A percentile compares a stretch with the other conserved stretches of the same genome.
These are phyloP conservation scores for Boletus insuetus DNA, from an alignment of 768 basidiomycete species.

Conservation along the genomic window DNA sequence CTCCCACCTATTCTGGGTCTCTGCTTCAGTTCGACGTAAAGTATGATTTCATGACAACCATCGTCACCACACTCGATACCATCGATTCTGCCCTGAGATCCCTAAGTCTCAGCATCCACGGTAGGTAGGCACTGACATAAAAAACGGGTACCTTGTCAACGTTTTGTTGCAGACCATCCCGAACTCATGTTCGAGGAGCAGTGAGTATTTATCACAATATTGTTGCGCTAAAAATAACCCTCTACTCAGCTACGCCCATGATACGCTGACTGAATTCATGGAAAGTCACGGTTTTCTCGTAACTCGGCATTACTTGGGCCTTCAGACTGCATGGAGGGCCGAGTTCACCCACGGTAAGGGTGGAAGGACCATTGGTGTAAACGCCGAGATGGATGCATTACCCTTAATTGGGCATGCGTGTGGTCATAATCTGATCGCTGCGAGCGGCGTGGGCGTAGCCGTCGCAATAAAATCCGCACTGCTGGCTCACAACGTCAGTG, in stretches of 20 bases:
- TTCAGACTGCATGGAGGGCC: constrained; percentile 77
- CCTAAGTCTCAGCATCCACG: constrained; percentile 70
- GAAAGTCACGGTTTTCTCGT: constrained; percentile 64
- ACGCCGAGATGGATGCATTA: constrained; percentile 72
- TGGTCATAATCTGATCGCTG: constrained; percentile 82
- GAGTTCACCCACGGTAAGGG: constrained; percentile 58
- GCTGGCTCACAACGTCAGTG: constrained; percentile 57
- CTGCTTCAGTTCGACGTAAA: constrained; percentile 12
- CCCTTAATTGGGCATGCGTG: constrained; percentile 64
- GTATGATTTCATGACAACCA: constrained; percentile 46
- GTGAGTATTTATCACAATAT: constrained; percentile 35
- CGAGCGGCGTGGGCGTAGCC: constrained; percentile 72
- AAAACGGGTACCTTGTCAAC: constrained; percentile 4
- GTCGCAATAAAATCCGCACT: constrained; percentile 71
- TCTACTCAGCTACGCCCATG: constrained; percentile 62
- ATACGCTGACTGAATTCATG: constrained; percentile 67
- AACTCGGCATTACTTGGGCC: constrained; percentile 64
- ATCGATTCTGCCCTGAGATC: constrained; percentile 53
- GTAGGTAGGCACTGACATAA: constrained; percentile 37
- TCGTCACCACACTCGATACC: constrained; percentile 53
- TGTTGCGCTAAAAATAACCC: constrained; percentile 4
- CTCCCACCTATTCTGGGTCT: constrained; percentile 41
- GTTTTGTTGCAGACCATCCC: constrained; percentile 51
- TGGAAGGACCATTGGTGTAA: constrained; percentile 70
- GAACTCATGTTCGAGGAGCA: constrained; percentile 65